Evolutionary conservation across 2,329 filamentous ascomycete genomes (phyloP), one percentile per base, ranked within the genome.

Genomic region (Verticillium nubilum): DNA sequence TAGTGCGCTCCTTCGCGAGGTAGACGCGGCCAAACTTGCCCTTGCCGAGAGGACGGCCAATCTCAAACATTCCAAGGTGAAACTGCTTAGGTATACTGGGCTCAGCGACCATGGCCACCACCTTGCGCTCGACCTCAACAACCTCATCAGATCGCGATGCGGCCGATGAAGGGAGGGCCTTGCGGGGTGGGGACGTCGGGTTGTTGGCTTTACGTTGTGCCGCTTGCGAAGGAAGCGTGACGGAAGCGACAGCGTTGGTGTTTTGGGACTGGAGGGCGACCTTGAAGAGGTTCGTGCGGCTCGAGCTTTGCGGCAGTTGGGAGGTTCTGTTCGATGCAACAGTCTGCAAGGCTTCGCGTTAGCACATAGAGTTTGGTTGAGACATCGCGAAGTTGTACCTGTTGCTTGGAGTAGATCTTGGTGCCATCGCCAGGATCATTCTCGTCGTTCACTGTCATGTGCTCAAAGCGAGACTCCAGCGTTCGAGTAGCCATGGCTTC

Each of bases 11-110:
- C 59, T 91, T 88, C 55, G 90, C 91, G 28, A 96, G 85, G 71
- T 96, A 96, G 3, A 96, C 91, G 53, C 91, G 85, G 1, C 91
- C 91, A 69, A 95, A 96, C 72, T 95, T 96, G 64, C 91, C 91
- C 76, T 95, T 95, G 58, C 91, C 91, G 3, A 96, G 79, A 1
- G 91, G 90, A 66, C 91, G 89, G 42, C 91, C 91, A 64, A 96
- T 96, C 73, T 97, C 92, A 72, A 96, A 96, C 91, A 96, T 96
- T 74, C 91, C 90, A 4, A 97, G 85, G 71, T 96, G 91, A 75
- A 93, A 93, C 66, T 92, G 75, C 67, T 85, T 87, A 52, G 82
- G 82, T 23, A 77, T 60, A 63, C 72, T 68, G 37, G 86, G 81
- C 68, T 88, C 85, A 54, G 87, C 81, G 60, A 82, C 78, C 58